Base-by-base conservation (phyloP, 805 yeast genomes). In the Hanseniaspora thailandica region DNA sequence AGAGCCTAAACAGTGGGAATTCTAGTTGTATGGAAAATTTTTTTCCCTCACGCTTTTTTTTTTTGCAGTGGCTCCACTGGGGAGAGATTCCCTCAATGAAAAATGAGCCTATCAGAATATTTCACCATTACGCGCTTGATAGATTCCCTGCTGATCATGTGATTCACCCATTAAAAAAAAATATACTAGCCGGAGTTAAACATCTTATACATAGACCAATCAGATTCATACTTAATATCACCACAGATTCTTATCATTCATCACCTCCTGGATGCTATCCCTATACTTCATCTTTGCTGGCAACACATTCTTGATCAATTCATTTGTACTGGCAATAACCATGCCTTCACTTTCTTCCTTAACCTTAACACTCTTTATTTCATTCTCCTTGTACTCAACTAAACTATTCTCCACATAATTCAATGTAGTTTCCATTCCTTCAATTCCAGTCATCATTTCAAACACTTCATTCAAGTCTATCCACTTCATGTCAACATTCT, bases 401-500 rank as follows among this genome's bases (percentile, higher is more conserved):
- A 50, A 19, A 20, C 43, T 50, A 23, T 50, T 43, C 7, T 43
- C 19, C 5, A 49, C 22, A 25, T 40, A 40, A 3, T 41, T 26
- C 4, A 48, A 2, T 2, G 41, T 25, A 5, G 9, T 10, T 10
- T 22, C 26, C 41, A 38, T 38, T 12, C 41, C 41, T 4, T 15
- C 19, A 15, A 25, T 40, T 13, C 15, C 10, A 10, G 10, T 33
- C 17, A 33, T 49, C 22, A 19, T 40, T 2, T 13, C 33, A 13
- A 50, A 20, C 2, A 50, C 30, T 5, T 50, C 47, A 35, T 35
- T 50, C 56, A 62, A 59, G 2, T 52, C 44, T 4, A 67, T 43
- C 70, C 70, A 67, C 19, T 57, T 44, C 56, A 66, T 55, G 5
- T 67, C 67, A 35, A 67, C 52, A 9, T 57, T 48, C 0, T 51